Base-by-base conservation (phyloP, 2,329 filamentous ascomycete genomes). In the Xylogone sp. region DNA sequence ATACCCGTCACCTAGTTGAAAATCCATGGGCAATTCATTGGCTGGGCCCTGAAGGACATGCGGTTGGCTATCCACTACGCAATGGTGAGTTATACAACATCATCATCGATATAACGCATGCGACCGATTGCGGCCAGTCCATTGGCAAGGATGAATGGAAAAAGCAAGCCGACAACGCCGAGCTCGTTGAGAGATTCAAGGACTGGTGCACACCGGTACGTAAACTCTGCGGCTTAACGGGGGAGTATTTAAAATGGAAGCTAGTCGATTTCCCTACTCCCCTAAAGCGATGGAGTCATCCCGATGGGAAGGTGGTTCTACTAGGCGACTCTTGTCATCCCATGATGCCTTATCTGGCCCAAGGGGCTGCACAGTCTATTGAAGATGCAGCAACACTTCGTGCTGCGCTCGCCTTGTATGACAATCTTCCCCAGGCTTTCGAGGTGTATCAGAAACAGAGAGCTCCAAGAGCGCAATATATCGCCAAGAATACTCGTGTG, bases 321-420 rank as follows among this genome's bases (percentile, higher is more conserved):
- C 70, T 83, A 0, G 81, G 81, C 19, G 81, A 84, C 60, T 78
- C 81, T 1, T 82, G 79, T 59, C 83, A 86, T 63, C 81, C 82
- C 0, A 86, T 82, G 2, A 71, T 85, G 1, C 83, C 83, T 1
- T 83, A 86, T 64, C 69, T 86, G 49, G 80, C 79, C 0, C 82
- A 86, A 63, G 83, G 83, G 8, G 83, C 82, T 0, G 82, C 83
- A 1, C 82, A 85, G 61, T 82, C 82, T 0, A 81, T 86, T 49
- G 82, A 86, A 65, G 82, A 86, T 56, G 81, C 76, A 3, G 43
- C 21, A 20, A 27, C 21, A 5, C 16, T 45, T 3, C 21, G 16
- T 18, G 43, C 43, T 3, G 43, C 43, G 6, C 43, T 45, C 4
- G 21, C 16, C n/a, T 7, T 16, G 13, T 39, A 39, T 16, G n/a